Evolutionary conservation across 805 yeast species (phyloP).

Genomic region (Wickerhamomyces alni): DNA sequence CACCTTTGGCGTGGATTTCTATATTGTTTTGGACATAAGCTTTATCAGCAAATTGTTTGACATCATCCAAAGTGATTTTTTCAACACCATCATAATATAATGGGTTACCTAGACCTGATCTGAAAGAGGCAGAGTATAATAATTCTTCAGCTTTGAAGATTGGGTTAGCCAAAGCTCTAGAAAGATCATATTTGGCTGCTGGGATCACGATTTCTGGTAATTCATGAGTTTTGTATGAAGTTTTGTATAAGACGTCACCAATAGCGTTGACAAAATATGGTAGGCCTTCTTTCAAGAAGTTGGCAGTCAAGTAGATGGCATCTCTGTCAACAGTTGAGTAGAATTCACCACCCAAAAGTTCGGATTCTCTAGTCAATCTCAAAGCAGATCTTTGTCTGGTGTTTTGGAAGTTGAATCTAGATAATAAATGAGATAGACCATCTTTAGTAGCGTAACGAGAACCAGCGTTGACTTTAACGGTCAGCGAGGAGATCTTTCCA

Average conservation of each 20-base stretch:
- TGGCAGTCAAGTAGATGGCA: constrained; percentile 69
- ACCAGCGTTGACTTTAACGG: constrained; percentile 84
- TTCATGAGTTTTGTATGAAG: constrained; percentile 81
- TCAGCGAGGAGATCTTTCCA: constrained; percentile 65
- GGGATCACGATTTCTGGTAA: constrained; percentile 78
- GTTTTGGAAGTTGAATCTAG: constrained; percentile 79
- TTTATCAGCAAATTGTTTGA: constrained; percentile 58
- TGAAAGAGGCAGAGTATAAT: constrained; percentile 76
- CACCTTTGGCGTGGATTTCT: constrained; percentile 68
- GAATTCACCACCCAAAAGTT: constrained; percentile 84
- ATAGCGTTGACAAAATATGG: constrained; percentile 89
- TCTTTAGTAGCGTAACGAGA: constrained; percentile 64
- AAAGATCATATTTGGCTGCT: constrained; percentile 58
- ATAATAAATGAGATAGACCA: constrained; percentile 82
- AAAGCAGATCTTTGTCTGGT: constrained; percentile 80
- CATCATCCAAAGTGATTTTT: constrained; percentile 53
- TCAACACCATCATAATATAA: constrained; percentile 65
- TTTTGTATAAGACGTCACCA: constrained; percentile 63
- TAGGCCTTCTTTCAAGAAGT: constrained; percentile 79
- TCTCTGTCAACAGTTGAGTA: constrained; percentile 74
- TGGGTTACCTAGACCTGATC: constrained; percentile 84
- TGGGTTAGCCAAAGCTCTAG: constrained; percentile 45
- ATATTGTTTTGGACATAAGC: constrained; percentile 69
- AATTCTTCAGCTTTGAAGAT: constrained; percentile 64
- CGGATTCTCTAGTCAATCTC: constrained; percentile 91